Evolutionary conservation across 768 basidiomycete genomes (phyloP).

Genomic region (Hygrophoropsis aurantiaca): DNA sequence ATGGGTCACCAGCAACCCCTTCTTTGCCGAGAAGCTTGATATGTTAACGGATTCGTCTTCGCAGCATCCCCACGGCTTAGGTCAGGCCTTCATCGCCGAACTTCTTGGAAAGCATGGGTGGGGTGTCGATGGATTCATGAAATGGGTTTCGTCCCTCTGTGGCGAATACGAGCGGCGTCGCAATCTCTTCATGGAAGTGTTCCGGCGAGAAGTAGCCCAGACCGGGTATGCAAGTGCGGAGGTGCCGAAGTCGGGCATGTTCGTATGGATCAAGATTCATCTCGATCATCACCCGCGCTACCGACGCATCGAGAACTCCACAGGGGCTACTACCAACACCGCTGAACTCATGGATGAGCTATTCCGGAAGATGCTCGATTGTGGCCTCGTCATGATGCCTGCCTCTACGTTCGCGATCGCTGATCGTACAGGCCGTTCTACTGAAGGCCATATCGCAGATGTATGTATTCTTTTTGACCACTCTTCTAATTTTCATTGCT

Average conservation of each 20-base stretch:
- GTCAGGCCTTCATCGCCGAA: conserved; percentile 46
- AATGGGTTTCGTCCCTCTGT: conserved; percentile 47
- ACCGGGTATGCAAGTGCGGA: conserved; percentile 35
- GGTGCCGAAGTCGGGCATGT: conserved; percentile 49
- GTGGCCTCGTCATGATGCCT: conserved; percentile 49
- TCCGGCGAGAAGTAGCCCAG: conserved; percentile 30
- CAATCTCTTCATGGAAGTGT: conserved; percentile 45
- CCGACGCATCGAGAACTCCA: conserved; percentile 19
- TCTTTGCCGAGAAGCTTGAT: conserved; percentile 43
- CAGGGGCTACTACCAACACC: conserved; percentile 37
- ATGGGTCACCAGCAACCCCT: conserved; percentile 43
- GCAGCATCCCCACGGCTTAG: conserved; percentile 49
- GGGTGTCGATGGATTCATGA: conserved; percentile 44
- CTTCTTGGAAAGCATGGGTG: conserved; percentile 42
- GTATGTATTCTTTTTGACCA: conserved; percentile 30
- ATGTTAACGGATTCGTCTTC: conserved; percentile 47
- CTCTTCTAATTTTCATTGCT: conserved; percentile 1
- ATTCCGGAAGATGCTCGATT: conserved; percentile 40
- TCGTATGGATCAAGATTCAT: conserved; percentile 51
- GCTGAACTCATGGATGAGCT: conserved; percentile 48
- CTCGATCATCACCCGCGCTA: conserved; percentile 43
- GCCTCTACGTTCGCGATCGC: conserved; percentile 44
- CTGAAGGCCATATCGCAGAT: conserved; percentile 35
- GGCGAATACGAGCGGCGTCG: conserved; percentile 50
- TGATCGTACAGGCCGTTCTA: conserved; percentile 24